Evolutionary conservation across 2,329 filamentous ascomycete species (phyloP), one percentile per base, ranked within the genome.

Genomic region (Endoconidiophora laricicola): DNA sequence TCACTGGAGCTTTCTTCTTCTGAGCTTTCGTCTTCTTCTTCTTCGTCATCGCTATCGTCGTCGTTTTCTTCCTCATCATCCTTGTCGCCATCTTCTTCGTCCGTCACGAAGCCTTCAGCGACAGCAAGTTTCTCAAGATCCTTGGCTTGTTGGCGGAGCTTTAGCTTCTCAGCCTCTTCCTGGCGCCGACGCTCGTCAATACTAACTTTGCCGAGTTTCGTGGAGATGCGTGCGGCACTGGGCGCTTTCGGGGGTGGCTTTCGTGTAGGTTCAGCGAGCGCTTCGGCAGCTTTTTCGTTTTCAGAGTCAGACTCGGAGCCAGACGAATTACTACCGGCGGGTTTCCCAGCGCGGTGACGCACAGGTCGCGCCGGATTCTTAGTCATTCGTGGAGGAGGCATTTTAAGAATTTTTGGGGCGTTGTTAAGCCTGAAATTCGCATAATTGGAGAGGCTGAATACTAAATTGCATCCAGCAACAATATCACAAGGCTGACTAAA

Each of bases 311-410:
- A 66, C 44, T 74, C 71, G 4, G 68, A 71, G 53, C 74, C 70
- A 38, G 73, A 76, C 40, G 71, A 73, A 4, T 73, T 16, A 69
- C 70, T 54, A 69, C 72, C 74, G 2, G 72, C 68, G 14, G 81
- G 70, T 64, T 95, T 96, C 56, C 91, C 90, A 14, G 90, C 82
- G 52, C 87, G 80, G 60, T 95, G 83, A 52, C 91, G 83, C 57
- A 80, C 77, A 22, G 86, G 84, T 62, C 79, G 80, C 52, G 81
- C 67, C 3, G 86, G 87, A 61, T 95, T 94, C 55, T 88, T 87
- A 55, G 90, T 96, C 85, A 96, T 94, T 60, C 85, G 83, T 63
- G 85, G 87, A 10, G 81, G 78, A 54, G 83, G 80, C 73, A 76
- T 77, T 36, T 24, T 46, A 33, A 43, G 44, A 29, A n/a, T 12